These are phyloP conservation scores for Pseudonitzschia multistriata DNA, from an alignment of 108 stramenopile genomes.

Conservation along the genomic window DNA sequence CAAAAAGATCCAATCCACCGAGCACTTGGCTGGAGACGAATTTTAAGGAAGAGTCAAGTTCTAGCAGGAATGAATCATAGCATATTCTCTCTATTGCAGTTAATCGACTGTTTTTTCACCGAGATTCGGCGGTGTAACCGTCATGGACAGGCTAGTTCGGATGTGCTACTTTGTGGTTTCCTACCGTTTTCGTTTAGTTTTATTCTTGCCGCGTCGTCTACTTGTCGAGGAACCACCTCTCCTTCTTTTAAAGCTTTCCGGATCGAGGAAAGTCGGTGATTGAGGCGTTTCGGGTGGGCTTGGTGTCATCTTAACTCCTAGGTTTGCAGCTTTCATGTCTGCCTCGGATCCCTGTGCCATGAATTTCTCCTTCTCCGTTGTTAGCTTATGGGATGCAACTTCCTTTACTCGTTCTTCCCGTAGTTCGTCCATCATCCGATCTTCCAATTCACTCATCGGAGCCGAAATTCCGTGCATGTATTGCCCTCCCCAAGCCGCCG, in stretches of 20 bases:
- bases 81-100: background rate
- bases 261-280: background rate
- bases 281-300: background rate
- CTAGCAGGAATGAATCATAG: background rate
- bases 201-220: slow-evolving; percentile 12
- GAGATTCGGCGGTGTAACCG: no score
- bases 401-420: slow-evolving; percentile 38
- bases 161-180: background rate
- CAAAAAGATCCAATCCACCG: slow-evolving; percentile 92
- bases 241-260: slow-evolving; percentile 1
- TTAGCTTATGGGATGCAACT: slow-evolving; percentile 12
- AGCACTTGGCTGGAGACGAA: slow-evolving; percentile 72
- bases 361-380: slow-evolving; percentile 5
- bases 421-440: slow-evolving; percentile 20
- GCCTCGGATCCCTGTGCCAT: slow-evolving; percentile 34
- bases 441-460: slow-evolving; percentile 35
- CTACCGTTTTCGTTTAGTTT: slow-evolving; percentile 13
- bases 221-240: background rate
- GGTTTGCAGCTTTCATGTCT: slow-evolving; percentile 77
- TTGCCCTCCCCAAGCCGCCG: slow-evolving; percentile 29
- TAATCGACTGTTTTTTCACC: no score
- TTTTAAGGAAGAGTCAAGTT: slow-evolving; percentile 29
- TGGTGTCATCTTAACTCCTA: slow-evolving; percentile 34
- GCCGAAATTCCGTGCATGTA: slow-evolving; percentile 53
- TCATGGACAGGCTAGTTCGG: no score